phyloP scores from a whole-genome alignment of 176 grass and related monocot genomes.

The Carex littledalei region DNA sequence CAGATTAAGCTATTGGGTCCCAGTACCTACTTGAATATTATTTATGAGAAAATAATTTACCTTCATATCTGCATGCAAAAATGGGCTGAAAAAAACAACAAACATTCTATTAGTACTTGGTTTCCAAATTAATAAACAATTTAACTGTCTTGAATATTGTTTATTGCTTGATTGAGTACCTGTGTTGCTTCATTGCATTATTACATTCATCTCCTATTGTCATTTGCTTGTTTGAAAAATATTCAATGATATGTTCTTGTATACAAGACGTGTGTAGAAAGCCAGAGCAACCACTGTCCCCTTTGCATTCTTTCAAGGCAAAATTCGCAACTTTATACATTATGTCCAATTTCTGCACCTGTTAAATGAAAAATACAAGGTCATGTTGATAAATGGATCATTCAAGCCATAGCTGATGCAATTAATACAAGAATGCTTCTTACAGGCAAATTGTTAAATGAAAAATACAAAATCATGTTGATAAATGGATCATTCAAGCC shows the following conservation, averaged over 20 bases:
- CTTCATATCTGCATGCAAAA: slow-evolving; percentile 90
- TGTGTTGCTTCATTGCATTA: slow-evolving; percentile 39
- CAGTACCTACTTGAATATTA: not conserved
- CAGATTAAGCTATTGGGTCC: not conserved
- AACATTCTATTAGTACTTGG: not conserved
- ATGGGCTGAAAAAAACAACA: slow-evolving; percentile 47
- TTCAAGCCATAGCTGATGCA: not conserved
- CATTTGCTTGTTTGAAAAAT: slow-evolving; percentile 44
- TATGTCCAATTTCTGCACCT: slow-evolving; percentile 76
- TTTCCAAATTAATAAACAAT: not conserved
- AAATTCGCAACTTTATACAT: slow-evolving; percentile 76
- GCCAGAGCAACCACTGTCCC: slow-evolving; percentile 53
- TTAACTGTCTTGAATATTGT: slow-evolving; percentile 16
- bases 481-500: not conserved
- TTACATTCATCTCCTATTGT: slow-evolving; percentile 19
- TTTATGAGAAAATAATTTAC: slow-evolving; percentile 28
- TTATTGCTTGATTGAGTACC: slow-evolving; percentile 33
- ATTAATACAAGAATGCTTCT: not conserved
- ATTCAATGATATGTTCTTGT: slow-evolving; percentile 60
- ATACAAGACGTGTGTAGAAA: slow-evolving; percentile 75
- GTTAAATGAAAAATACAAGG: slow-evolving; percentile 31
- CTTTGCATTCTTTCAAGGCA: slow-evolving; percentile 68
- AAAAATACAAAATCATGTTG: slow-evolving; percentile 5
- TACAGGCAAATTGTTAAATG: slow-evolving; percentile 2
- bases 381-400: not conserved